Percentiles rank a stretch among this genome's conserved stretches.
Evolutionary conservation across 2,329 filamentous ascomycete genomes (phyloP).

Genomic region (Beauveria sp.): DNA sequence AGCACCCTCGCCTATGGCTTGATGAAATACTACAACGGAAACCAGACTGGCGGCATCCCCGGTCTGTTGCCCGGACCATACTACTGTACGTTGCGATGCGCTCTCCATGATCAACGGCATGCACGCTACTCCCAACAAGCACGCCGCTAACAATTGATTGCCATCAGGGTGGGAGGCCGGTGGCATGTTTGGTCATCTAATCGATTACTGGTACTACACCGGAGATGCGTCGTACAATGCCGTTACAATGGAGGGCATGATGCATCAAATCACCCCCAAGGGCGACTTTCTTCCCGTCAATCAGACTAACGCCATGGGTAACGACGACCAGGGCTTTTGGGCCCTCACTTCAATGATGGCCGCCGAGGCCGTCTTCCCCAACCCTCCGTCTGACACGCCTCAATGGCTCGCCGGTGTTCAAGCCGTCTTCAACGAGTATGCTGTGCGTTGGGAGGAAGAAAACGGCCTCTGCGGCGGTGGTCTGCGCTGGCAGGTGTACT

Average conservation of each 20-base stretch:
- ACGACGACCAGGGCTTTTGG: slow-evolving; percentile 71
- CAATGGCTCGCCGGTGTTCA: slow-evolving; percentile 73
- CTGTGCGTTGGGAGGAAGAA: slow-evolving; percentile 57
- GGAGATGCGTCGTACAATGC: slow-evolving; percentile 53
- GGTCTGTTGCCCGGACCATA: slow-evolving; percentile 54
- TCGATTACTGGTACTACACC: slow-evolving; percentile 60
- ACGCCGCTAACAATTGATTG: neutral
- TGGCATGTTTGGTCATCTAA: slow-evolving; percentile 54
- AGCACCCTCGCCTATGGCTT: slow-evolving; percentile 39
- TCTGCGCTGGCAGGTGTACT: slow-evolving; percentile 79
- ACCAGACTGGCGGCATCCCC: slow-evolving; percentile 50
- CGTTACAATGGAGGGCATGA: slow-evolving; percentile 45
- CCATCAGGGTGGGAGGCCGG: slow-evolving; percentile 52
- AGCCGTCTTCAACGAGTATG: slow-evolving; percentile 74
- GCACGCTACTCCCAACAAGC: slow-evolving; percentile 15
- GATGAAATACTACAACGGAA: slow-evolving; percentile 46
- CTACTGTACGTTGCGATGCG: slow-evolving; percentile 46
- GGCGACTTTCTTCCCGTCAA: slow-evolving; percentile 52
- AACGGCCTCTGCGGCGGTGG: slow-evolving; percentile 56
- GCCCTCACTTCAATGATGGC: slow-evolving; percentile 64
- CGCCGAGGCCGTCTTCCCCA: slow-evolving; percentile 61
- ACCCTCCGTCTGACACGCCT: slow-evolving; percentile 49
- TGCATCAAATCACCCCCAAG: slow-evolving; percentile 48
- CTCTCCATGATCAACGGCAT: slow-evolving; percentile 20
- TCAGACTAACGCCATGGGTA: slow-evolving; percentile 47